Conservation (phyloP, 2,329 filamentous ascomycete species). For the Cytospora piceicola region DNA sequence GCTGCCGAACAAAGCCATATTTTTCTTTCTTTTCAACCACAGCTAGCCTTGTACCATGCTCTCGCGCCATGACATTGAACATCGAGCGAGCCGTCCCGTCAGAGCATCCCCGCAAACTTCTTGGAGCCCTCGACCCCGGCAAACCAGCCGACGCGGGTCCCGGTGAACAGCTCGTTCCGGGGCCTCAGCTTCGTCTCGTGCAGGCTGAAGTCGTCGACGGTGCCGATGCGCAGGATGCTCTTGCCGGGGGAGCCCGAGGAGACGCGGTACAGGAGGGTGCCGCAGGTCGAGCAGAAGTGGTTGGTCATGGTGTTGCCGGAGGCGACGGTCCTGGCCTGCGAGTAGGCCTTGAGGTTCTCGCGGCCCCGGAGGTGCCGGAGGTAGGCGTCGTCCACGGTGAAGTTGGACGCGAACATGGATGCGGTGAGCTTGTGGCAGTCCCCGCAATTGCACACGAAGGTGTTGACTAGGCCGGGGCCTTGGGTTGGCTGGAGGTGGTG, state of each 20-base stretch:
- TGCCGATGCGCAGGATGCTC: conserved; percentile 60
- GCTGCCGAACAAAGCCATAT: background rate
- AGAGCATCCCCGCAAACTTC: conserved; percentile 31
- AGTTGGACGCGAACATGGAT: conserved; percentile 65
- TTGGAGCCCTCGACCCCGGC: conserved; percentile 41
- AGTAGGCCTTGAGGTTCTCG: conserved; percentile 52
- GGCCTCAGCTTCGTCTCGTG: conserved; percentile 62
- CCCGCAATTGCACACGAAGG: conserved; percentile 63
- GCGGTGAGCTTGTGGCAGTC: conserved; percentile 67
- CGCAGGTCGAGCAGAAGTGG: conserved; percentile 63
- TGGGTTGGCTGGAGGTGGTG: conserved; percentile 46
- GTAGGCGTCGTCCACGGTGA: conserved; percentile 50
- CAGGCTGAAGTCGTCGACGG: conserved; percentile 63
- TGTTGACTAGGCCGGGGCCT: conserved; percentile 49
- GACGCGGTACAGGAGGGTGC: conserved; percentile 63
- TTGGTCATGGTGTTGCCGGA: conserved; percentile 60
- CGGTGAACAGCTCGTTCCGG: conserved; percentile 54
- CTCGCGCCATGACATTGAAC: background rate
- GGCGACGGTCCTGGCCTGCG: conserved; percentile 51
- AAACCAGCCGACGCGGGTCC: conserved; percentile 57
- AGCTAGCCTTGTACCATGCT: background rate
- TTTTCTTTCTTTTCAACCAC: background rate
- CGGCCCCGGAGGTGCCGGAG: conserved; percentile 55
- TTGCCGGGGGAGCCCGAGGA: conserved; percentile 48
- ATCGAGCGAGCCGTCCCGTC: background rate